phyloP scores from a whole-genome alignment of 257 asterid genomes.

The Ehretia macrophylla region DNA sequence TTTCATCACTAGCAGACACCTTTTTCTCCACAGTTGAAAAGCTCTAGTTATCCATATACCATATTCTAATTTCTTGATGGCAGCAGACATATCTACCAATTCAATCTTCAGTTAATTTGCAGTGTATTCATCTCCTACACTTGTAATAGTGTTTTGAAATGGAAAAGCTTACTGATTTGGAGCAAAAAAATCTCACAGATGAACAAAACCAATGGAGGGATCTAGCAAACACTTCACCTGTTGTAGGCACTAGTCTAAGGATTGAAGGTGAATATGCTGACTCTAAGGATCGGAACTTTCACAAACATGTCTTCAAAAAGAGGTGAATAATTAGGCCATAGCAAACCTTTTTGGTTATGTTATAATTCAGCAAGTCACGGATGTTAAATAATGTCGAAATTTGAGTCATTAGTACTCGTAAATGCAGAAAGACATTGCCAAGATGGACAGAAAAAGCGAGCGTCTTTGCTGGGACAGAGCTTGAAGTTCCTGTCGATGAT shows the following conservation, averaged over 20 bases:
- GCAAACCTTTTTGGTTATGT: too few species aligned
- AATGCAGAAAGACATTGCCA: slow-evolving; percentile 58
- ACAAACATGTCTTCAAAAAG: slow-evolving; percentile 38
- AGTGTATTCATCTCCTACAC: too few species aligned
- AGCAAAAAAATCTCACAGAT: slow-evolving; percentile 24
- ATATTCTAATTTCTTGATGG: too few species aligned
- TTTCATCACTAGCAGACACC: slow-evolving; percentile 3
- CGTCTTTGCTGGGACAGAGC: slow-evolving; percentile 40
- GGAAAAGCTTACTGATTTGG: slow-evolving; percentile 35
- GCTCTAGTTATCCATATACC: not conserved
- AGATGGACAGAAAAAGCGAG: slow-evolving; percentile 50
- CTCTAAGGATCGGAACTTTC: slow-evolving; percentile 25
- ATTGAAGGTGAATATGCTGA: slow-evolving; percentile 24
- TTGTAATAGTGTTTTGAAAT: slow-evolving; percentile 16
- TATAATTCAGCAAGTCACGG: too few species aligned
- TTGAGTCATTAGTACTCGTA: not conserved
- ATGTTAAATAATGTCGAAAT: too few species aligned
- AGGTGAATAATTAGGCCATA: slow-evolving; percentile 10
- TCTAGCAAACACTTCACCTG: slow-evolving; percentile 35
- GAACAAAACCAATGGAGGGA: slow-evolving; percentile 60
- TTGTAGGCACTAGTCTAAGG: slow-evolving; percentile 20
- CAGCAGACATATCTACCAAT: too few species aligned
- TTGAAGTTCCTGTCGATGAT: slow-evolving; percentile 54
- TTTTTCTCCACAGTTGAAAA: not conserved
- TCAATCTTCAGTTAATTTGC: too few species aligned